Conservation (phyloP, 768 basidiomycete genomes). For the Tylopilus balloui region DNA sequence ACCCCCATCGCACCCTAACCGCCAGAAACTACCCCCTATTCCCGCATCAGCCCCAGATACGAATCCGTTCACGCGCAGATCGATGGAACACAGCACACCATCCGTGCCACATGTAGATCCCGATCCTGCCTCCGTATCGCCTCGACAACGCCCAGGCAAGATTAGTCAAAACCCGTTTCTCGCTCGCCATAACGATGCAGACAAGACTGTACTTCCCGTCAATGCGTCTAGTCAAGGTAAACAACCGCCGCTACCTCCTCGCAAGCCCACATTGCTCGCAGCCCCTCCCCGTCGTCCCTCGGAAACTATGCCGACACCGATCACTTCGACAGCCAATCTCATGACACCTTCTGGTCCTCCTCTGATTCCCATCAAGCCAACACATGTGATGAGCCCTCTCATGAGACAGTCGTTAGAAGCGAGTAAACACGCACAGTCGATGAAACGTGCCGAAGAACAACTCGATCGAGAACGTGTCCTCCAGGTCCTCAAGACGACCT, state of each 20-base stretch:
- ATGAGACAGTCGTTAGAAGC: slow-evolving; percentile 74
- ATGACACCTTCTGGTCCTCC: slow-evolving; percentile 11
- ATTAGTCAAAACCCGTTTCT: slow-evolving; percentile 32
- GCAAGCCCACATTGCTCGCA: slow-evolving; percentile 31
- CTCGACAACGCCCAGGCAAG: slow-evolving; percentile 17
- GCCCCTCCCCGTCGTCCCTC: slow-evolving; percentile 19
- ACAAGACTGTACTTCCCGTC: slow-evolving; percentile 4
- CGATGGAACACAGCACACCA: slow-evolving; percentile 11
- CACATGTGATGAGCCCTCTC: slow-evolving; percentile 56
- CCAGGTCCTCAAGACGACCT: slow-evolving; percentile 65
- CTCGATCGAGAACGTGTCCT: slow-evolving; percentile 67
- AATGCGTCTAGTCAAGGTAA: slow-evolving; percentile 15
- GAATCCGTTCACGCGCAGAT: slow-evolving; percentile 27
- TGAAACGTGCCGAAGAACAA: slow-evolving; percentile 65
- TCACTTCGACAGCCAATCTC: slow-evolving; percentile 3
- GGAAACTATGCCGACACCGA: slow-evolving; percentile 7
- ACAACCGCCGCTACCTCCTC: slow-evolving; percentile 32
- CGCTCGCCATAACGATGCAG: slow-evolving; percentile 17
- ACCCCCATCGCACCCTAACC: slow-evolving; percentile 29
- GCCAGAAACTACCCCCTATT: slow-evolving; percentile 20
- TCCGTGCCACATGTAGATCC: slow-evolving; percentile 2
- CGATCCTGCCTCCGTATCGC: slow-evolving; percentile 1
- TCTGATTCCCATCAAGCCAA: slow-evolving; percentile 23
- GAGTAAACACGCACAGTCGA: slow-evolving; percentile 61
- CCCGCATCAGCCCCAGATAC: slow-evolving; percentile 23